A percentile compares a stretch with the other conserved stretches of the same genome.
Conservation (phyloP, 805 yeast genomes). For the Barnettozyma botsteinii region DNA sequence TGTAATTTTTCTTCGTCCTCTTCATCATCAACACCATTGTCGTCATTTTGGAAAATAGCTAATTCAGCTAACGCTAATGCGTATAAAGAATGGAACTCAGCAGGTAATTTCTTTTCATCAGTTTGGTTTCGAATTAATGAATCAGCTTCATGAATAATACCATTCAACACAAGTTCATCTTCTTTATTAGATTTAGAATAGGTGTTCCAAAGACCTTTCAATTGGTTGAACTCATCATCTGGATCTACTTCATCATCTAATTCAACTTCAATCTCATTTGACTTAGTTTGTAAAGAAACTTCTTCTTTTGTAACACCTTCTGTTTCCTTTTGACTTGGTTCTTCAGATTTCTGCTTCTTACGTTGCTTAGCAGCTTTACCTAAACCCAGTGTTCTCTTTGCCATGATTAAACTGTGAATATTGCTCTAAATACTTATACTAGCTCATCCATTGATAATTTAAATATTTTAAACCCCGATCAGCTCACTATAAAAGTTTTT, state of each 20-base stretch:
- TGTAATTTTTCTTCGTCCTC: background rate
- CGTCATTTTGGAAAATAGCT: conserved; percentile 49
- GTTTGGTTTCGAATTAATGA: conserved; percentile 48
- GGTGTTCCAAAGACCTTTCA: conserved; percentile 66
- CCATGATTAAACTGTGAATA: conserved; percentile 32
- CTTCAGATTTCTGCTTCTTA: conserved; percentile 31
- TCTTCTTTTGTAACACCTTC: background rate
- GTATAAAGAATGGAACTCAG: conserved; percentile 65
- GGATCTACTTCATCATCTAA: conserved; percentile 64
- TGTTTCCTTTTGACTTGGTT: conserved; percentile 14
- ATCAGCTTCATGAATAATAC: conserved; percentile 91
- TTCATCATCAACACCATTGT: conserved; percentile 26
- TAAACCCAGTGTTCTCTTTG: conserved; percentile 61
- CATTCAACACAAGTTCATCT: conserved; percentile 64
- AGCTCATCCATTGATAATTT: background rate
- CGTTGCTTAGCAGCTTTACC: conserved; percentile 51
- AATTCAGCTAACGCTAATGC: conserved; percentile 65
- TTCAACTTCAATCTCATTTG: conserved; percentile 54
- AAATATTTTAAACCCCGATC: background rate
- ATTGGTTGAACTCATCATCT: conserved; percentile 73
- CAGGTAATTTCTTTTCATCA: conserved; percentile 31
- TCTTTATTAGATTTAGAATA: conserved; percentile 52
- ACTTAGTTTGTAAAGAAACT: conserved; percentile 19
- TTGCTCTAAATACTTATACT: too few relatives aligned
- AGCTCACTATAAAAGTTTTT: background rate